Percentiles rank a stretch among this genome's conserved stretches.
Conservation (phyloP, 345 rosid genomes). For the Rhodamnia rubescens region DNA sequence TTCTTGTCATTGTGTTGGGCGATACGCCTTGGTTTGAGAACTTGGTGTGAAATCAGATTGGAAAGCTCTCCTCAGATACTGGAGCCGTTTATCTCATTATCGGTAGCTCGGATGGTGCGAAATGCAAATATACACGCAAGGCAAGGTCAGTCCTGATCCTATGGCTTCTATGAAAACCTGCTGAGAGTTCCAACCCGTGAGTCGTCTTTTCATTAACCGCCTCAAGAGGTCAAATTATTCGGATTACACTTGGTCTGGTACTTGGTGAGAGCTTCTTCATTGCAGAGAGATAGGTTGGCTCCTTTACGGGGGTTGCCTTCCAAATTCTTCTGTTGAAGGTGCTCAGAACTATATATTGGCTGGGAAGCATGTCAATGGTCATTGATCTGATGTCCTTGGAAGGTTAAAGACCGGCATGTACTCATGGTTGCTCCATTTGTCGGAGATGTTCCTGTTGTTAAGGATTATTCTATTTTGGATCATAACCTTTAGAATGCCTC, state of each 20-base stretch:
- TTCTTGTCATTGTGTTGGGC: not conserved
- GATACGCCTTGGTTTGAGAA: not conserved
- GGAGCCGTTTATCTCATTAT: not conserved
- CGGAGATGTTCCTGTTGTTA: not conserved
- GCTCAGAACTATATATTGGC: not conserved
- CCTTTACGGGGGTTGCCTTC: not conserved
- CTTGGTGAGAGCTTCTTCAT: not conserved
- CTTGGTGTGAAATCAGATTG: not conserved
- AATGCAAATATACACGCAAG: not conserved
- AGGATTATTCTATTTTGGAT: not conserved
- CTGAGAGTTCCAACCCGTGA: not conserved
- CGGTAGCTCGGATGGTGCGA: not conserved
- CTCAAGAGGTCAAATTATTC: not conserved
- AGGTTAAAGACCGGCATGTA: not conserved
- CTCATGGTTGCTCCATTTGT: not conserved
- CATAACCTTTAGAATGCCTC: not conserved
- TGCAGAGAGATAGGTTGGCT: not conserved
- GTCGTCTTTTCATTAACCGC: not conserved
- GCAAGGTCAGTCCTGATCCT: not conserved
- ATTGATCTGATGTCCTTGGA: not conserved
- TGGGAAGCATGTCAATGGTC: not conserved
- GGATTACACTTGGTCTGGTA: not conserved
- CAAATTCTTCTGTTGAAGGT: not conserved
- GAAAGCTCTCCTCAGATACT: not conserved
- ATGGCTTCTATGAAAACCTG: not conserved